These are phyloP conservation scores for Botryotinia calthae DNA, from an alignment of 2,329 filamentous ascomycete genomes.

Conservation along the genomic window DNA sequence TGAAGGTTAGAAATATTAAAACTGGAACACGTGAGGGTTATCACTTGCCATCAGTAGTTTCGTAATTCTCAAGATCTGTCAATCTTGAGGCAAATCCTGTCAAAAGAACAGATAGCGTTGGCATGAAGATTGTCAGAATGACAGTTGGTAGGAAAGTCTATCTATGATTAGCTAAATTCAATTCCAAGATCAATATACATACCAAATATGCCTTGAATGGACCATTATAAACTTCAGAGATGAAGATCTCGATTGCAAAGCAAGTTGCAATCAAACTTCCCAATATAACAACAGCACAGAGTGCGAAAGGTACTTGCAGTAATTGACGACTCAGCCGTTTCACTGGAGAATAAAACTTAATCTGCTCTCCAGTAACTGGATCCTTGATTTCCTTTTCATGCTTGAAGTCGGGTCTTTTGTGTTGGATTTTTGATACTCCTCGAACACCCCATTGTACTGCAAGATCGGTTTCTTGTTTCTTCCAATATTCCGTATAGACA, in stretches of 20 bases:
- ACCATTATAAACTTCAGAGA: constrained; percentile 88
- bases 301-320: constrained; percentile 70
- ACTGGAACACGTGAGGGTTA: background rate
- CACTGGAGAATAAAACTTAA: constrained; percentile 59
- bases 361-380: constrained; percentile 65
- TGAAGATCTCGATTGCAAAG: constrained; percentile 93
- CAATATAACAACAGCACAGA: constrained; percentile 68
- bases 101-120: constrained; percentile 72
- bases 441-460: constrained; percentile 86
- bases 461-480: constrained; percentile 84
- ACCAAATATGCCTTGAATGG: constrained; percentile 83
- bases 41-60: constrained; percentile 66
- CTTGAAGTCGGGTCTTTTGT: constrained; percentile 71
- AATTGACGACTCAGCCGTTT: constrained; percentile 63
- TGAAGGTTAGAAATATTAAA: constrained; percentile 27
- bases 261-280: constrained; percentile 81
- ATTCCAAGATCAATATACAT: constrained; percentile 38
- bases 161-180: constrained; percentile 20
- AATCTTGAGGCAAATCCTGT: constrained; percentile 73
- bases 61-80: constrained; percentile 87
- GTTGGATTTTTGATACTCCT: constrained; percentile 78
- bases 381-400: constrained; percentile 77
- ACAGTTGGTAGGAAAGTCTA: constrained; percentile 85
- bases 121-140: constrained; percentile 77
- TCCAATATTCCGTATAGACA: constrained; percentile 93